Conservation (phyloP, 768 basidiomycete species). For the Amanita fuliginea region DNA sequence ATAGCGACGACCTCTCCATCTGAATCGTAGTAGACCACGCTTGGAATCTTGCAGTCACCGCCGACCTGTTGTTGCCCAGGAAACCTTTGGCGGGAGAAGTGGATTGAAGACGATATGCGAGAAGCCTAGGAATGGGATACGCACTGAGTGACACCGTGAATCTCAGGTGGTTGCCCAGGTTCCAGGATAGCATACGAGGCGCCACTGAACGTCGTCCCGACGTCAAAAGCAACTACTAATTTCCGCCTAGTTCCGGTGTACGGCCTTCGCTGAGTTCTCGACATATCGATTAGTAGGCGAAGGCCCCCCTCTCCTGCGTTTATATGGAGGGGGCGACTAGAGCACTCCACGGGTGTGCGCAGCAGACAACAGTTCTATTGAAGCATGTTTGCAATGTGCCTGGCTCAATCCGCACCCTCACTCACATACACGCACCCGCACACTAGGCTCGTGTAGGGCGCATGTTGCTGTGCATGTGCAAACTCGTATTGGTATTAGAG, state of each 20-base stretch:
- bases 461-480: neutral
- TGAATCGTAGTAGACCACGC: slow-evolving; percentile 5
- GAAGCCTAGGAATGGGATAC: slow-evolving; percentile 8
- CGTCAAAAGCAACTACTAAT: slow-evolving; percentile 38
- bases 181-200: slow-evolving; percentile 25
- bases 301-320: neutral
- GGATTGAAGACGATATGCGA: slow-evolving; percentile 32
- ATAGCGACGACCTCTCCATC: neutral
- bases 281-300: slow-evolving; percentile 7
- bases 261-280: slow-evolving; percentile 16
- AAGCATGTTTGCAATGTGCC: neutral
- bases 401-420: no score
- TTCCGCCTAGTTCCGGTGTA: slow-evolving; percentile 28
- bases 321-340: neutral
- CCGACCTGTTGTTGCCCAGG: neutral
- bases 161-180: slow-evolving; percentile 19
- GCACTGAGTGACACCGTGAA: slow-evolving; percentile 26
- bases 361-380: neutral
- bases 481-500: neutral
- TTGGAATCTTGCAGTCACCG: slow-evolving; percentile 6
- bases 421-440: no score
- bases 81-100: slow-evolving; percentile 21
- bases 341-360: neutral
- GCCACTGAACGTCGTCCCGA: slow-evolving; percentile 41
- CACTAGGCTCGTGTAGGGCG: neutral